Percentiles rank a stretch among this genome's conserved stretches.
phyloP scores from a whole-genome alignment of 805 yeast genomes.

The Maudiozyma bulderi region DNA sequence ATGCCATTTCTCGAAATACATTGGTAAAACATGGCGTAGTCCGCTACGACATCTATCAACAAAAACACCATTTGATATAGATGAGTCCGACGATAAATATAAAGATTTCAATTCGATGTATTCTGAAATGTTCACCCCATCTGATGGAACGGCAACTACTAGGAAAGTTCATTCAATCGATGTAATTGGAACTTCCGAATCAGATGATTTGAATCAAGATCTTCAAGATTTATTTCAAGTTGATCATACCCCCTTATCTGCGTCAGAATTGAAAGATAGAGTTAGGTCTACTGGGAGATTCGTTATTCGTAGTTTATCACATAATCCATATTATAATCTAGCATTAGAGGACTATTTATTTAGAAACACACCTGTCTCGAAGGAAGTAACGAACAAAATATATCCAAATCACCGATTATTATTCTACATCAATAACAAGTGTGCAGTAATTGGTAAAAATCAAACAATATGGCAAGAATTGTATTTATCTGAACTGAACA shows the following conservation, averaged over 20 bases:
- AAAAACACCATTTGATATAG: constrained; percentile 15
- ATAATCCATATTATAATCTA: constrained; percentile 64
- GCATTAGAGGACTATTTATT: constrained; percentile 78
- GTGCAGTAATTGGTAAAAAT: constrained; percentile 92
- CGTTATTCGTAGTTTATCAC: constrained; percentile 39
- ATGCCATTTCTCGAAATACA: too few relatives aligned
- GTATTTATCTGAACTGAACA: constrained; percentile 45
- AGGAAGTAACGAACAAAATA: constrained; percentile 1
- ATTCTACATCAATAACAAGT: constrained; percentile 67
- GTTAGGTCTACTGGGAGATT: constrained; percentile 42
- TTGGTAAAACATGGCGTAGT: neutral
- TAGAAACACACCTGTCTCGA: constrained; percentile 42
- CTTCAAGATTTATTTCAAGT: constrained; percentile 23
- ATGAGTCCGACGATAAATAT: constrained; percentile 18
- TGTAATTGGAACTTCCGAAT: constrained; percentile 10
- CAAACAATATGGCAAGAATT: constrained; percentile 92
- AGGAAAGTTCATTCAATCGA: neutral
- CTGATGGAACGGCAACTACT: neutral
- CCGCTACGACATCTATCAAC: neutral
- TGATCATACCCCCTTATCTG: constrained; percentile 5
- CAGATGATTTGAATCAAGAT: constrained; percentile 30
- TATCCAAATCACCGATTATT: constrained; percentile 42
- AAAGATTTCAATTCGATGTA: constrained; percentile 30
- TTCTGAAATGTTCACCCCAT: constrained; percentile 26
- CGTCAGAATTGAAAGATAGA: constrained; percentile 15